Base-by-base conservation (phyloP, 2,329 filamentous ascomycete species). In the Sphaerulina vaccinii region DNA sequence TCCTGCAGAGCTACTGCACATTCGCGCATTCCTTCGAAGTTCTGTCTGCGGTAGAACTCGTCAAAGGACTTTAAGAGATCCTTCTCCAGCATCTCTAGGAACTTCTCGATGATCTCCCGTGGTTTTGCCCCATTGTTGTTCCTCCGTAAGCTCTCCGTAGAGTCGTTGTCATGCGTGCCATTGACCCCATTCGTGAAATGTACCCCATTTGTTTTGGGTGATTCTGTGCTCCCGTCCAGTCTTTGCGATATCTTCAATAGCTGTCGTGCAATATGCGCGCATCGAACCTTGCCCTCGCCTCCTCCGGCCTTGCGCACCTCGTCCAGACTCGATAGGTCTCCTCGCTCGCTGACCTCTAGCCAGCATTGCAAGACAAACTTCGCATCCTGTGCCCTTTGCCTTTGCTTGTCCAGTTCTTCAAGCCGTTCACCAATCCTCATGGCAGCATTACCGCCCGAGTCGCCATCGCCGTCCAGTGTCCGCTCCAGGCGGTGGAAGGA, bases 21-120 rank as follows among this genome's bases (percentile, higher is more conserved):
- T 68, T 97, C 93, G 74, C 89, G 86, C 95, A 99, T 99, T 64
- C 95, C 91, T 61, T 96, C 90, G 66, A 95, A 96, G 71, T 97
- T 96, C 64, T 95, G 90, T 62, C 87, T 85, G 58, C 91, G 82
- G 70, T 97, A 97, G 75, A 92, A 96, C 67, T 95, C 90, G 75
- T 99, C 95, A 72, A 99, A 99, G 66, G 96, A 92, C 69, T 91
- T 90, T 55, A 99, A 75, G 33, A 99, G 77, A 66, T 99, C 93
- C 68, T 97, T 95, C 71, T 99, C 93, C 52, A 99, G 73, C 1
- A 88, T 91, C 70, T 99, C 93, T 21, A 91, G 88, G 70, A 97
- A 99, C 69, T 96, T 96, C 71, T 99, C 93, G 51, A 99, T 87
- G 13, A 95, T 83, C 69, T 96, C 91, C 57, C 90, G 83, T 2